These are phyloP conservation scores for Chlorella sp. DNA, from an alignment of 139 green algal species.

Conservation along the genomic window DNA sequence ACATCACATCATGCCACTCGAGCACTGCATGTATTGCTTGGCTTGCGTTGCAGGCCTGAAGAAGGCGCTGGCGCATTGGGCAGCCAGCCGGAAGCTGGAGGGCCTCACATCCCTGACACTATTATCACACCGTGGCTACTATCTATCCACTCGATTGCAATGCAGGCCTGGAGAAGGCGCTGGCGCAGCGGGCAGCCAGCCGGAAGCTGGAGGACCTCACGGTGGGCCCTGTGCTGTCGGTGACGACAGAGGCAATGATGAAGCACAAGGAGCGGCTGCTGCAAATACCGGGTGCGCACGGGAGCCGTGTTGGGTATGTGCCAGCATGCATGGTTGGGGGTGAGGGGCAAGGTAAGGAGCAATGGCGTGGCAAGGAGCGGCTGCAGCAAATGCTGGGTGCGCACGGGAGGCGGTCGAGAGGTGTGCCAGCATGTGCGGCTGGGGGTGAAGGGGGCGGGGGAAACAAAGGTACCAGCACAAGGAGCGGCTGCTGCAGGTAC, in stretches of 20 bases:
- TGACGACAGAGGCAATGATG: constrained; percentile 89
- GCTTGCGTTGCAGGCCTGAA: no score
- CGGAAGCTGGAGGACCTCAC: constrained; percentile 89
- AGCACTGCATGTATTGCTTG: no score
- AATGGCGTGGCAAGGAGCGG: neutral
- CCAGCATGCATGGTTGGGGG: constrained; percentile 39
- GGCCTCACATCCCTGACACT: no score
- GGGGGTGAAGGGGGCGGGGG: no score
- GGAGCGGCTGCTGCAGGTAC: constrained; percentile 80
- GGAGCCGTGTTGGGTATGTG: neutral
- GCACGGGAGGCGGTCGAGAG: no score
- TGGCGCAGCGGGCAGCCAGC: constrained; percentile 63
- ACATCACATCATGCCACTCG: no score
- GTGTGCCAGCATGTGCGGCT: neutral
- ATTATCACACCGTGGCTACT: no score
- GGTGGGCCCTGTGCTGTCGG: constrained; percentile 92
- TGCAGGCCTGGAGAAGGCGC: constrained; percentile 76
- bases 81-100: no score
- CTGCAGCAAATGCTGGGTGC: neutral
- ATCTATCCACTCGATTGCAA: no score
- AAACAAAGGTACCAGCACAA: no score
- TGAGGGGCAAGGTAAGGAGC: neutral
- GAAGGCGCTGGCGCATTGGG: no score
- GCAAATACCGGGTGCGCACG: constrained; percentile 75
- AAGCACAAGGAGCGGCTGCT: constrained; percentile 81